Evolutionary conservation across 1,284 basidiomycete species (phyloP), one percentile per base, ranked within the genome.

Genomic region (Ganoderma resinaceum): DNA sequence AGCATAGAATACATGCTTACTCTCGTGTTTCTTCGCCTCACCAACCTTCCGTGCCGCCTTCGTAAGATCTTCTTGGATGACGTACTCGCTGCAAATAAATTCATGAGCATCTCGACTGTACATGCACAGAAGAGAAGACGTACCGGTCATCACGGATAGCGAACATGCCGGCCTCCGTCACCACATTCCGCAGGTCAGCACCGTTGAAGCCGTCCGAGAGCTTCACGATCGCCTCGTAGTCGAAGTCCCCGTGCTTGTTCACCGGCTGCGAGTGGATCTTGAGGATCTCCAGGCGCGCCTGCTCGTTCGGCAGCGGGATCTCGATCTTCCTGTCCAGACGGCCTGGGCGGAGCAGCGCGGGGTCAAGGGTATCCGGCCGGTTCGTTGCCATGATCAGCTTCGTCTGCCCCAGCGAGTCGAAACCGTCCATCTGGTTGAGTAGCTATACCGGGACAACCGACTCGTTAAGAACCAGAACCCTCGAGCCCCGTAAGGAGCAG

Each of bases 371-470:
- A 81, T 98, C 97, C 1, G 96, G 96, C 78, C 96, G 87, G 84
- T 98, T 98, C 42, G 96, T 98, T 3, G 96, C 97, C 96, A 99
- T 99, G 82, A 99, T 99, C 67, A 99, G 89, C 82, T 99, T 99
- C 53, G 97, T 99, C 76, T 88, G 88, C 62, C 97, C 98, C 31
- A 99, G 86, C 18, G 96, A 95, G 82, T 99, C 98, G 84, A 99
- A 99, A 38, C 98, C 98, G 80, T 99, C 98, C 96, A 99, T 98
- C 82, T 99, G 97, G 80, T 99, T 99, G 59, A 99, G 87, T 40
- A 99, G 86, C 95, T 96, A 76, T 38, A 38, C 23, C 11, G 38
- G n/a, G 43, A 20, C 42, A 1, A 63, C 11, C 65, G 38, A 66
- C 60, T 6, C 7, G 58, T 60, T 6, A 26, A 11, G 12, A 53